Conservation (phyloP, 148 eudicot genomes). For the Rhododendron vialii region DNA sequence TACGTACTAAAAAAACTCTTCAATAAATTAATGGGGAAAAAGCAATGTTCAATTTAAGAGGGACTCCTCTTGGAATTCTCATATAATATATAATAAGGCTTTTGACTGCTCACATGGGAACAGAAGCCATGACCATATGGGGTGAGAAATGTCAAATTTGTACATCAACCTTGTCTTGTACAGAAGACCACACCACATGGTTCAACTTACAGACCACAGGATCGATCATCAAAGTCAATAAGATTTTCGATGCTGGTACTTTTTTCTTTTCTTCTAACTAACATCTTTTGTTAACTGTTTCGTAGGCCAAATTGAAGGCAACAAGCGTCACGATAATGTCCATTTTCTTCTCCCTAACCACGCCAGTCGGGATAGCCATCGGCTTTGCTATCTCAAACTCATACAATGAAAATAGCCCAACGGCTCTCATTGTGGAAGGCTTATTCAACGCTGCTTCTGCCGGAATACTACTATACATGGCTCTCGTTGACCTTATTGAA, state of each 20-base stretch:
- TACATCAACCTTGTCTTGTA: background rate
- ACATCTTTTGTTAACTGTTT: background rate
- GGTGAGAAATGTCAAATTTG: background rate
- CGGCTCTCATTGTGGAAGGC: slow-evolving; percentile 22
- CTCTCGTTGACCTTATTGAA: slow-evolving; percentile 24
- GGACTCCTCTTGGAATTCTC: background rate
- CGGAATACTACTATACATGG: slow-evolving; percentile 27
- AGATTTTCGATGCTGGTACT: background rate
- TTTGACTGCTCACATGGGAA: background rate
- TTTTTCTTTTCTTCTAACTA: background rate
- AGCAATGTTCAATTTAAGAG: background rate
- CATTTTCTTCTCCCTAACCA: slow-evolving; percentile 23
- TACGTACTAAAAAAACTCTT: background rate
- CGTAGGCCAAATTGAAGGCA: slow-evolving; percentile 19
- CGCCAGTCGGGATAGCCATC: slow-evolving; percentile 20
- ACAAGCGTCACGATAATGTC: slow-evolving; percentile 13
- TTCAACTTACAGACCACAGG: background rate
- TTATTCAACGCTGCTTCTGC: slow-evolving; percentile 19
- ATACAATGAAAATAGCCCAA: slow-evolving; percentile 19
- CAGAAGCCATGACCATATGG: background rate
- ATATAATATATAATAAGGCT: background rate
- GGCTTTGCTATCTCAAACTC: slow-evolving; percentile 21
- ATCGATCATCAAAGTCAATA: background rate
- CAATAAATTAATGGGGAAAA: background rate
- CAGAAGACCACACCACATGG: background rate